Conservation (phyloP, 257 asterid genomes). For the Petrea volubilis region DNA sequence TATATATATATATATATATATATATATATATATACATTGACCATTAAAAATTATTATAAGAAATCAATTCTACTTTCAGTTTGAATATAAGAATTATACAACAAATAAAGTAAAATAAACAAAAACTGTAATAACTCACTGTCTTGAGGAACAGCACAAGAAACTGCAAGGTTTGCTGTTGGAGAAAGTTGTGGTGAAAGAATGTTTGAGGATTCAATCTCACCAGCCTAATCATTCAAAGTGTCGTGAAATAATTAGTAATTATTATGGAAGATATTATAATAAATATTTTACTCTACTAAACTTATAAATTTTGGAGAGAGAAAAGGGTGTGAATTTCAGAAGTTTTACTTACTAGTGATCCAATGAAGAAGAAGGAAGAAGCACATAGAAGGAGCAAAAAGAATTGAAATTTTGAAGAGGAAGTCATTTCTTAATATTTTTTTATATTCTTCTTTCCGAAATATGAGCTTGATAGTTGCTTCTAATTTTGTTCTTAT, state of each 20-base stretch:
- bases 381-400: conserved; percentile 18
- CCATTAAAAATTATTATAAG: too few relatives aligned
- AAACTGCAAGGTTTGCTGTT: not conserved
- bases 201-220: not conserved
- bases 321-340: too few relatives aligned
- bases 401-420: conserved; percentile 16
- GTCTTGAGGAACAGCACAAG: conserved; percentile 17
- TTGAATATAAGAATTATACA: not conserved
- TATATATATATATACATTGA: too few relatives aligned
- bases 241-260: too few relatives aligned
- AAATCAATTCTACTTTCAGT: not conserved
- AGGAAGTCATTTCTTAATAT: conserved; percentile 14
- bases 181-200: not conserved
- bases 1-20: not conserved
- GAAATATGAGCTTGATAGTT: too few relatives aligned
- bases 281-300: too few relatives aligned
- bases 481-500: too few relatives aligned
- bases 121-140: conserved; percentile 9
- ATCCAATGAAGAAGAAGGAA: not conserved
- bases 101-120: not conserved
- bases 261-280: too few relatives aligned
- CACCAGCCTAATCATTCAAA: conserved; percentile 5
- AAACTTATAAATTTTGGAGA: too few relatives aligned
- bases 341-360: conserved; percentile 36
- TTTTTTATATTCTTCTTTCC: too few relatives aligned